These are phyloP conservation scores for Cymbopogon flexuosus DNA, from an alignment of 202 grass and related monocot species.

Conservation along the genomic window DNA sequence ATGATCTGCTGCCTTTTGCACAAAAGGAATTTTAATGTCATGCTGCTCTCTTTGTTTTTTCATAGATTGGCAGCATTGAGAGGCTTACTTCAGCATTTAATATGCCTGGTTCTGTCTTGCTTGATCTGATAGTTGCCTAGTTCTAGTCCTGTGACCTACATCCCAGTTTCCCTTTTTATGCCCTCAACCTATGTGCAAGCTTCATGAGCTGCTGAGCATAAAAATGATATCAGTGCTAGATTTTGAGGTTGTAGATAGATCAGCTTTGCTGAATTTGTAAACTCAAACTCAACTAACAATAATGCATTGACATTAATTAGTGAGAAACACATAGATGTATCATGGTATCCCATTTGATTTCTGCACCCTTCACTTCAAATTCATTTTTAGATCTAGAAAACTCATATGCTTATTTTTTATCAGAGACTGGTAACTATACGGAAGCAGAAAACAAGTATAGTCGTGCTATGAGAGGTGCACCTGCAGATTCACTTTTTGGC, in stretches of 20 bases:
- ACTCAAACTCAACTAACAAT: not conserved
- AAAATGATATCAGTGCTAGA: not conserved
- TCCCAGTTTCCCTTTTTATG: not conserved
- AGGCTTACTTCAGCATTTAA: not conserved
- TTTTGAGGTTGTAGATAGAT: not conserved
- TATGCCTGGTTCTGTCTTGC: not conserved
- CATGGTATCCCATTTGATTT: constrained; percentile 12
- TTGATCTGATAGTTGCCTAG: not conserved
- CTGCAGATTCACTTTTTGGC: constrained; percentile 81
- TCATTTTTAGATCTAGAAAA: not conserved
- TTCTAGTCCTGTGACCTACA: not conserved
- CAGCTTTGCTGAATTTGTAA: not conserved
- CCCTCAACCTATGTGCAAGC: not conserved
- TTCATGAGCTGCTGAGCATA: constrained; percentile 13
- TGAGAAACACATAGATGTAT: not conserved
- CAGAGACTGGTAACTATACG: constrained; percentile 44
- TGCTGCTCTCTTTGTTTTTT: not conserved
- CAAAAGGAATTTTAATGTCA: not conserved
- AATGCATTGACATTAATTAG: not conserved
- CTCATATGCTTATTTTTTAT: constrained; percentile 33
- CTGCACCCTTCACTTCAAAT: not conserved
- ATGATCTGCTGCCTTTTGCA: not conserved
- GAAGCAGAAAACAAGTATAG: constrained; percentile 59
- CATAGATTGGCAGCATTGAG: not conserved
- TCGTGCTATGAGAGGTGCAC: constrained; percentile 81